A percentile compares a stretch with the other conserved stretches of the same genome.
These are phyloP conservation scores for Polytolypa hystricis DNA, from an alignment of 2,329 filamentous ascomycete species.

Conservation along the genomic window DNA sequence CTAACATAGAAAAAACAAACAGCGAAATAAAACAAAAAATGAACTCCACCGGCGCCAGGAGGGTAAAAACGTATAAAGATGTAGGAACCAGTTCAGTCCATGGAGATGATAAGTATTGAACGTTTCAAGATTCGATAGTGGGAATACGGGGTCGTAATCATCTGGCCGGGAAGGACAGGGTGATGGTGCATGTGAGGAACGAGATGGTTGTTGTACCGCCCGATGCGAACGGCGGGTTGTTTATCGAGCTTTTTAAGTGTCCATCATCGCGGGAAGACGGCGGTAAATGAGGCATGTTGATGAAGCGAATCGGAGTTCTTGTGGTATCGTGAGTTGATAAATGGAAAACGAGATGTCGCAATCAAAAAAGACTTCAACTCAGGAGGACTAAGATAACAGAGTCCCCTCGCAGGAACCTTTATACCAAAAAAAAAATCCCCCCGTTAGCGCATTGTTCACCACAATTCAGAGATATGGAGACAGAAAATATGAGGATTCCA, in stretches of 20 bases:
- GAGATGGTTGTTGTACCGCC: not conserved
- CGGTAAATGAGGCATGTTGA: not conserved
- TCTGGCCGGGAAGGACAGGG: not conserved
- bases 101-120: not conserved
- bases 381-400: conserved; percentile 79
- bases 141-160: too few relatives aligned
- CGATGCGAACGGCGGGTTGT: not conserved
- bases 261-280: not conserved
- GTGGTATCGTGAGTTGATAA: too few relatives aligned
- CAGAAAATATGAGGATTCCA: not conserved
- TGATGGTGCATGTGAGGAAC: not conserved
- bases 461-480: conserved; percentile 3
- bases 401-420: conserved; percentile 74
- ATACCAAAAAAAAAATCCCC: not conserved
- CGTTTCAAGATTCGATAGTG: not conserved
- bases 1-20: not conserved
- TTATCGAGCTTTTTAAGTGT: not conserved
- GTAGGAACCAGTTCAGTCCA: not conserved
- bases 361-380: conserved; percentile 46
- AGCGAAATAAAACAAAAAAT: not conserved
- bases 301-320: not conserved
- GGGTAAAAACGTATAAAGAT: too few relatives aligned
- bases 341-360: conserved; percentile 5
- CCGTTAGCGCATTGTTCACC: not conserved
- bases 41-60: conserved; percentile 1